These are phyloP conservation scores for Gossypium davidsonii DNA, from an alignment of 441 rosid genomes.

Conservation along the genomic window DNA sequence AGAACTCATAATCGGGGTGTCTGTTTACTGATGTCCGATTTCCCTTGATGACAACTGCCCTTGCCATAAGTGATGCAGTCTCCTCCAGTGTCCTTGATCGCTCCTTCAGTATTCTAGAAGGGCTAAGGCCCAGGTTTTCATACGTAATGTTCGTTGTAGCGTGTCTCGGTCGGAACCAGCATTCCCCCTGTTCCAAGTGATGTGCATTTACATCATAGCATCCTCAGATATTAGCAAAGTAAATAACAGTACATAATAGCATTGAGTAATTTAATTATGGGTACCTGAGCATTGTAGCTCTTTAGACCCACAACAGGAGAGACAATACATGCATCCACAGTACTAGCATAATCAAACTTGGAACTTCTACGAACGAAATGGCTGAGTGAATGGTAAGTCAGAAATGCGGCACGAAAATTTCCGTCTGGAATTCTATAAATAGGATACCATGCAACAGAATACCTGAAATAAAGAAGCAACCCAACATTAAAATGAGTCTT, in stretches of 20 bases:
- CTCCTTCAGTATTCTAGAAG: constrained; percentile 35
- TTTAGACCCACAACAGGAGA: constrained; percentile 52
- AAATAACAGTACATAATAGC: not conserved
- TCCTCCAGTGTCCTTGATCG: constrained; percentile 40
- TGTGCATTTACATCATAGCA: not conserved
- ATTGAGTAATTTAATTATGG: not conserved
- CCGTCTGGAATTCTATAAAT: constrained; percentile 52
- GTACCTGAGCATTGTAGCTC: constrained; percentile 57
- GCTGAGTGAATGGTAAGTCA: constrained; percentile 49
- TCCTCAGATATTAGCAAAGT: not conserved
- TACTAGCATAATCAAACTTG: constrained; percentile 16
- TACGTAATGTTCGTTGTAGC: constrained; percentile 9
- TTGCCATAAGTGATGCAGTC: constrained; percentile 48
- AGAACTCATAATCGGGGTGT: constrained; percentile 51
- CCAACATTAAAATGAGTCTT: not conserved
- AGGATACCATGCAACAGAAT: constrained; percentile 60
- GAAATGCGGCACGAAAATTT: constrained; percentile 49
- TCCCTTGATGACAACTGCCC: constrained; percentile 39
- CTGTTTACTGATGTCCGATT: constrained; percentile 25
- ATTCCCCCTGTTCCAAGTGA: constrained; percentile 36
- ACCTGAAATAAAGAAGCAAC: constrained; percentile 31
- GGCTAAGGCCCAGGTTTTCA: constrained; percentile 20
- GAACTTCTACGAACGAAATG: constrained; percentile 30
- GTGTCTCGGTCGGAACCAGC: constrained; percentile 43
- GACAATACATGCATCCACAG: constrained; percentile 18